These are phyloP conservation scores for Oemleria cerasiformis DNA, from an alignment of 306 rosid species.

Conservation along the genomic window DNA sequence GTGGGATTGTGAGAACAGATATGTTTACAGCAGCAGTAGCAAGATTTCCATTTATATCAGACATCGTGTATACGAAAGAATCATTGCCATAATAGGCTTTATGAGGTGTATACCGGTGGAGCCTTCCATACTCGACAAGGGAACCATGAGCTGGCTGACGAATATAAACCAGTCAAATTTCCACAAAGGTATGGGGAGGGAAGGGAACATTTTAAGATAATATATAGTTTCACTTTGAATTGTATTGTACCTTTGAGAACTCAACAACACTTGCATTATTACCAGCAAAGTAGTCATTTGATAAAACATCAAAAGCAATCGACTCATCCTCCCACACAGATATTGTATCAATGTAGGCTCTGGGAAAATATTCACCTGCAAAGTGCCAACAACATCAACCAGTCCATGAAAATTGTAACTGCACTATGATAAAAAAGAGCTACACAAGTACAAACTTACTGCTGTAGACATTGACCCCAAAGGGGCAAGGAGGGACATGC, in stretches of 20 bases:
- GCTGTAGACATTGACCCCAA: constrained; percentile 65
- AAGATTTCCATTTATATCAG: constrained; percentile 76
- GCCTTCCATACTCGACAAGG: constrained; percentile 56
- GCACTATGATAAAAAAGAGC: not conserved
- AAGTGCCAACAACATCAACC: not conserved
- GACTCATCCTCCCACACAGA: constrained; percentile 85
- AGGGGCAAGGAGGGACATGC: constrained; percentile 49
- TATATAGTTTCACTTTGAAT: not conserved
- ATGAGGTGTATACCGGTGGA: constrained; percentile 67
- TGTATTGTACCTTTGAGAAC: constrained; percentile 62
- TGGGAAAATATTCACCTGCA: constrained; percentile 81
- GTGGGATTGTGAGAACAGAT: constrained; percentile 70
- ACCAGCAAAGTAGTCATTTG: constrained; percentile 80
- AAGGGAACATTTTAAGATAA: too few relatives aligned
- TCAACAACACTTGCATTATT: constrained; percentile 55
- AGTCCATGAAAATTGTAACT: not conserved
- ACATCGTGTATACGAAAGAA: constrained; percentile 62
- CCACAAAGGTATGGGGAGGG: too few relatives aligned
- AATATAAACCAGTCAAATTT: constrained; percentile 17
- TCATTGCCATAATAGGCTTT: constrained; percentile 70
- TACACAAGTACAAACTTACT: constrained; percentile 44
- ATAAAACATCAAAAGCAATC: constrained; percentile 59
- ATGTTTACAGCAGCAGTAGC: constrained; percentile 63
- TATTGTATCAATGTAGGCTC: constrained; percentile 54
- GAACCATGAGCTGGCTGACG: constrained; percentile 76